Conservation (phyloP, 2,329 filamentous ascomycete species). For the Clathrospora elynae region DNA sequence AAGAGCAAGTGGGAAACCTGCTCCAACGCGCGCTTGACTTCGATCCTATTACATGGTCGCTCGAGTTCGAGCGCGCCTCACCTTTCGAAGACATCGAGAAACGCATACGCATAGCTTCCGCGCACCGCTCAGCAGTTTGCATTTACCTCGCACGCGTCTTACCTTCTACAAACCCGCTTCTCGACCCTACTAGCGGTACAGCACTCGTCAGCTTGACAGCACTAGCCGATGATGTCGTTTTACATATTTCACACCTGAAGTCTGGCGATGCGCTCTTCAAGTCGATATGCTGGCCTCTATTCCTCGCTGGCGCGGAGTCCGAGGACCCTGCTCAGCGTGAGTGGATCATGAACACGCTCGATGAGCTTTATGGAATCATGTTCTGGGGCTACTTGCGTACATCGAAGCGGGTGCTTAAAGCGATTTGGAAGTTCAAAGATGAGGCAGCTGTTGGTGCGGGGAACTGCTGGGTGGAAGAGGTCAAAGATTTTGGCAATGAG, state of each 20-base stretch:
- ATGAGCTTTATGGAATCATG: conserved; percentile 42
- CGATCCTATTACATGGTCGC: conserved; percentile 41
- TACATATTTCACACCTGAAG: conserved; percentile 57
- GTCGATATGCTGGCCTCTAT: conserved; percentile 64
- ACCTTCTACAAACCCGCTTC: conserved; percentile 40
- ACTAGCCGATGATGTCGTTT: conserved; percentile 58
- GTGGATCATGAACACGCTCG: conserved; percentile 58
- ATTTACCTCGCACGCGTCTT: conserved; percentile 46
- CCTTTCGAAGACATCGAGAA: conserved; percentile 42
- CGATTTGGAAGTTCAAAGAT: conserved; percentile 44
- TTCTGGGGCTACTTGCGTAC: conserved; percentile 49
- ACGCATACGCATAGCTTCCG: conserved; percentile 45
- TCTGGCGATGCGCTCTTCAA: conserved; percentile 61
- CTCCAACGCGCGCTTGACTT: conserved; percentile 38
- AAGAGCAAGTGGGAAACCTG: conserved; percentile 33
- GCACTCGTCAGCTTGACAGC: conserved; percentile 42
- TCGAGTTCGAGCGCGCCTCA: conserved; percentile 39
- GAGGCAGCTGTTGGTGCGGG: conserved; percentile 24
- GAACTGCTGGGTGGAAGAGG: conserved; percentile 44
- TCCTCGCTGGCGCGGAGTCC: conserved; percentile 63
- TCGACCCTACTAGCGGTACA: conserved; percentile 49
- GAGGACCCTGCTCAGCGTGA: conserved; percentile 53
- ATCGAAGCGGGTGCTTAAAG: conserved; percentile 41
- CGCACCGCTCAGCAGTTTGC: conserved; percentile 49
- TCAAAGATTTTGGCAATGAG: conserved; percentile 40